Base-by-base conservation (phyloP, 208 protist genomes). In the Herpetomonas tarakana region DNA sequence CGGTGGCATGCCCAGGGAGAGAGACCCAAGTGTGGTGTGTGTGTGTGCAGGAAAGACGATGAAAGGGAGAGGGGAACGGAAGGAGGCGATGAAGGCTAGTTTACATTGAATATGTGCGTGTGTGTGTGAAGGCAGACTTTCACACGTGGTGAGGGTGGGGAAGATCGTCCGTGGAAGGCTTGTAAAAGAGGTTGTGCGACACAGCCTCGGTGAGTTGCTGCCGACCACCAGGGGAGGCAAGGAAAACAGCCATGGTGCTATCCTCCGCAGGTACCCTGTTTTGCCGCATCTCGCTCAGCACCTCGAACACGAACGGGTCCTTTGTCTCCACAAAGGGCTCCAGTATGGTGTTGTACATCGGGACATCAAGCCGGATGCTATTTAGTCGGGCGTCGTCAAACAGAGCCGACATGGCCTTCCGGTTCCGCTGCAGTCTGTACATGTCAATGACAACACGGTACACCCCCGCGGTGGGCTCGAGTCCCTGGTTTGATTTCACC, bases 321-420 rank as follows among this genome's bases (percentile, higher is more conserved):
- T 84, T 63, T 4, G 58, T 29, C 1, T 55, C 31, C 9, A 86
- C 56, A 56, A 94, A 88, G 6, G 78, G 74, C 0, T 76, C 61
- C n/a, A 96, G 39, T 22, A 97, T 74, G 16, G 71, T 83, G 61
- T 97, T 94, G 68, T 95, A 97, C 56, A 76, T 88, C 21, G 2
- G 25, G 7, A 85, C 52, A 44, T 83, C 69, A 11, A 88, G 47
- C 2, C 54, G 12, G 9, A 97, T 52, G 52, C 80, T 78, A 44
- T 77, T 79, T 38, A 94, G 68, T 26, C 83, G 78, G 16, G 88
- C 64, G n/a, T 94, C 79, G n/a, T 89, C 81, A 65, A 96, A 92
- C 9, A 92, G 51, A 3, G 38, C 51, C 45, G 76, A 72, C 11
- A 78, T 68, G 1, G 82, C 62, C 3, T 64, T 64, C 0, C 52